Evolutionary conservation across 2,329 filamentous ascomycete genomes (phyloP).

Genomic region (Talaromyces verruculosus): DNA sequence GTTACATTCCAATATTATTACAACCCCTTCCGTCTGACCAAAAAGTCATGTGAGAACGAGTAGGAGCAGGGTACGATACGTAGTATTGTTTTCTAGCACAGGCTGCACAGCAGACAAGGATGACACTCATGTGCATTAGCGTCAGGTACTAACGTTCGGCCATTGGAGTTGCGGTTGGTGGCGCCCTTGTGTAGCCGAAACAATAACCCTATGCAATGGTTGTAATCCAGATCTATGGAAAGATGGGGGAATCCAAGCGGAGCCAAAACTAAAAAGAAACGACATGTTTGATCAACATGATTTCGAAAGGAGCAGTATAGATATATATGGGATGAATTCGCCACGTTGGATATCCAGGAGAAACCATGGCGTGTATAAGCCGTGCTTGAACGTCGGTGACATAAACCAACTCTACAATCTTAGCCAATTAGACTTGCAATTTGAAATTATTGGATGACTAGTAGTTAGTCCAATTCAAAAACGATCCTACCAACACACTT

Average conservation of each 20-base stretch:
- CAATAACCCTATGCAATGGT: not conserved
- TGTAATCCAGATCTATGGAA: not conserved
- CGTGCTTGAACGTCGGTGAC: not conserved
- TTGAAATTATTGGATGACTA: not conserved
- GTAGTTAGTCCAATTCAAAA: not conserved
- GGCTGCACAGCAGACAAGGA: not conserved
- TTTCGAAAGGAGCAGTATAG: too few relatives aligned
- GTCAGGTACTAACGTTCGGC: slow-evolving; percentile 11
- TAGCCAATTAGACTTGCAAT: not conserved
- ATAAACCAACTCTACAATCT: not conserved
- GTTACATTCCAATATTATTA: slow-evolving; percentile 16
- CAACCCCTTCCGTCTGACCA: not conserved
- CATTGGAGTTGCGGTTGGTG: not conserved
- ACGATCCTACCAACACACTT: not conserved
- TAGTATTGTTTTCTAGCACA: not conserved
- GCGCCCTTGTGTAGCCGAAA: not conserved
- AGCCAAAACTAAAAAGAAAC: not conserved
- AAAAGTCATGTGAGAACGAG: not conserved
- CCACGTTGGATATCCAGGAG: not conserved
- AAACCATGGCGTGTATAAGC: not conserved
- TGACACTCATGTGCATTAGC: slow-evolving; percentile 10
- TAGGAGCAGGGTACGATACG: not conserved
- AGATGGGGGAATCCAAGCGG: not conserved
- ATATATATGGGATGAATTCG: not conserved
- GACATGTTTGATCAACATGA: not conserved